Conservation (phyloP, 2,329 filamentous ascomycete genomes). For the Colletotrichum sp. region DNA sequence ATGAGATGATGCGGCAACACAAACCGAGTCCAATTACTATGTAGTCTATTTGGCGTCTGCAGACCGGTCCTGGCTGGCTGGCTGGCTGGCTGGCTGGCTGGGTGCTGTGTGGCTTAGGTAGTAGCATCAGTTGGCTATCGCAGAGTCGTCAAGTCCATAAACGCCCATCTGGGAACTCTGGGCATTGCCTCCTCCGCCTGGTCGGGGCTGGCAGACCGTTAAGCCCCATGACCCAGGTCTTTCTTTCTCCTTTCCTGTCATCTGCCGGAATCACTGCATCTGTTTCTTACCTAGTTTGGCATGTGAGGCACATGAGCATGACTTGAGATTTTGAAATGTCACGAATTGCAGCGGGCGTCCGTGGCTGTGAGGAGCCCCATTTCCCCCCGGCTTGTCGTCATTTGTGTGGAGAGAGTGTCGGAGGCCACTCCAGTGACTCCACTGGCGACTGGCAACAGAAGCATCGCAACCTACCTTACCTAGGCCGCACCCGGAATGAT, state of each 20-base stretch:
- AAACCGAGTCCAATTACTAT: background rate
- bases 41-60: background rate
- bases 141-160: background rate
- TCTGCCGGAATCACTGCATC: background rate
- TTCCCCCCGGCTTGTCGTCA: conserved; percentile 4
- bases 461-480: background rate
- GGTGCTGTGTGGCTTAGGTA: background rate
- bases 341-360: background rate
- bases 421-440: background rate
- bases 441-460: background rate
- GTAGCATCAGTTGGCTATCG: background rate
- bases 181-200: background rate
- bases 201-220: background rate
- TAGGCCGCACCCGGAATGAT: background rate
- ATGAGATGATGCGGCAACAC: background rate
- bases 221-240: background rate
- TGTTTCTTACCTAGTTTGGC: background rate
- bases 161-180: background rate
- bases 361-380: background rate
- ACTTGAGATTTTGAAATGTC: background rate
- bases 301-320: background rate
- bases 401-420: background rate
- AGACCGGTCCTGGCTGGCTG: background rate
- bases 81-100: background rate
- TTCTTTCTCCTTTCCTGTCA: background rate